Evolutionary conservation across 2,329 filamentous ascomycete species (phyloP).

Genomic region (Diaporthe longicolla): DNA sequence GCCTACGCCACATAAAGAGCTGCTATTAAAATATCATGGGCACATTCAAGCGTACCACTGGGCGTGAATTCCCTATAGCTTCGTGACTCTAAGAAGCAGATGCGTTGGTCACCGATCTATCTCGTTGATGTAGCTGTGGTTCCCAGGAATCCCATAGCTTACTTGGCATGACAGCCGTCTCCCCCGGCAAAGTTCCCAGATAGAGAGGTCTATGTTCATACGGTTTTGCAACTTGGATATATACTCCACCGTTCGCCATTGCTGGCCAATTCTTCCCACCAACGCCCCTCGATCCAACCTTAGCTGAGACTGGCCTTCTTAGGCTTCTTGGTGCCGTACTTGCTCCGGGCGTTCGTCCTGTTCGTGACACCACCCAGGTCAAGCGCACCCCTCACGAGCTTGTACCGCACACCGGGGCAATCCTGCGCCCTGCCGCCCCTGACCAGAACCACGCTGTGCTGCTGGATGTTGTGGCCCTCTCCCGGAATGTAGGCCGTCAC

Average conservation of each 20-base stretch:
- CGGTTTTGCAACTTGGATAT: background rate
- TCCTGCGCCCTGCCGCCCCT: constrained; percentile 93
- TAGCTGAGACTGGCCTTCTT: constrained; percentile 78
- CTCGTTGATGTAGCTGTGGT: background rate
- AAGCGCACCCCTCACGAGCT: constrained; percentile 89
- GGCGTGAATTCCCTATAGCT: background rate
- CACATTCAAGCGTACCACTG: background rate
- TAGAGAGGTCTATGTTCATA: background rate
- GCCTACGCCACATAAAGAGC: background rate
- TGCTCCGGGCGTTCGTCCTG: constrained; percentile 87
- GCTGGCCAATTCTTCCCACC: background rate
- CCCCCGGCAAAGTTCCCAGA: too few relatives aligned
- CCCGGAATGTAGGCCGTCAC: constrained; percentile 96
- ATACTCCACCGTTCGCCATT: constrained; percentile 4
- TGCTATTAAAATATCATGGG: background rate
- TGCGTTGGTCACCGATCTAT: background rate
- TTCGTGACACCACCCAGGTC: constrained; percentile 96
- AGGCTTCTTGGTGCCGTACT: constrained; percentile 99
- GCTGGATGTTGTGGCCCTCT: constrained; percentile 98
- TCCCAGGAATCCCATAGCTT: background rate
- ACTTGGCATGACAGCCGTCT: background rate
- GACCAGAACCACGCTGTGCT: constrained; percentile 98
- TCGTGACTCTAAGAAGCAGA: background rate
- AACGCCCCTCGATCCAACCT: constrained; percentile 31
- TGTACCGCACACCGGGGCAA: constrained; percentile 98